Conservation (phyloP, 192 early-diverging fungal species). For the Coemansia sp. region DNA sequence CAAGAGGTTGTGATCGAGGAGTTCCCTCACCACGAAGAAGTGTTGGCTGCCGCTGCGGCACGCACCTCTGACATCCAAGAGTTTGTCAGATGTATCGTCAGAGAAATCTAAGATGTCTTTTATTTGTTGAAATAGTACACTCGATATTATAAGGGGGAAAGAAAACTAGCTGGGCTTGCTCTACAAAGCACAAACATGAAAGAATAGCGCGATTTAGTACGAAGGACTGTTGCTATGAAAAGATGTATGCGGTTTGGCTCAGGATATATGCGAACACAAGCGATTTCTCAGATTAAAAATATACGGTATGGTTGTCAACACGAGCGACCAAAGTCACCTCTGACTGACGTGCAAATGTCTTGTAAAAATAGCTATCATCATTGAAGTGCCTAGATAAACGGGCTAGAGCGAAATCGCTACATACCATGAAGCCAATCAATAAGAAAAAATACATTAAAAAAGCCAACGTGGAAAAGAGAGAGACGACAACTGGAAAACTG, state of each 20-base stretch:
- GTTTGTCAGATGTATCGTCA: slow-evolving; percentile 41
- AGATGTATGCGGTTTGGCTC: background rate
- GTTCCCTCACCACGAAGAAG: slow-evolving; percentile 53
- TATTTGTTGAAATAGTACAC: background rate
- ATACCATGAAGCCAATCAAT: background rate
- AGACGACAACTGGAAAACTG: background rate
- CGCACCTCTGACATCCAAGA: slow-evolving; percentile 49
- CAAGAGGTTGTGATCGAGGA: slow-evolving; percentile 25
- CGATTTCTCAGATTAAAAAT: slow-evolving; percentile 25
- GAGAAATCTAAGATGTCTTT: slow-evolving; percentile 17
- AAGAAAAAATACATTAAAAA: background rate
- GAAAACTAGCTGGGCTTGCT: background rate
- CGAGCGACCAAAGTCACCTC: slow-evolving; percentile 17
- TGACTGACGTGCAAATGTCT: slow-evolving; percentile 57
- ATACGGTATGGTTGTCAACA: slow-evolving; percentile 40
- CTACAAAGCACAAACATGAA: background rate
- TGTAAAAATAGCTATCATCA: slow-evolving; percentile 39
- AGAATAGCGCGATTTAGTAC: slow-evolving; percentile 1
- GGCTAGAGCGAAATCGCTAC: background rate
- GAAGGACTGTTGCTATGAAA: background rate
- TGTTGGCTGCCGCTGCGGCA: slow-evolving; percentile 39
- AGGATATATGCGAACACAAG: background rate
- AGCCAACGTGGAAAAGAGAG: background rate
- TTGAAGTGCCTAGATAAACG: background rate
- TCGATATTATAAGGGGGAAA: background rate